Conservation (phyloP, 495 filamentous ascomycete genomes). For the Margaritispora aquatica region DNA sequence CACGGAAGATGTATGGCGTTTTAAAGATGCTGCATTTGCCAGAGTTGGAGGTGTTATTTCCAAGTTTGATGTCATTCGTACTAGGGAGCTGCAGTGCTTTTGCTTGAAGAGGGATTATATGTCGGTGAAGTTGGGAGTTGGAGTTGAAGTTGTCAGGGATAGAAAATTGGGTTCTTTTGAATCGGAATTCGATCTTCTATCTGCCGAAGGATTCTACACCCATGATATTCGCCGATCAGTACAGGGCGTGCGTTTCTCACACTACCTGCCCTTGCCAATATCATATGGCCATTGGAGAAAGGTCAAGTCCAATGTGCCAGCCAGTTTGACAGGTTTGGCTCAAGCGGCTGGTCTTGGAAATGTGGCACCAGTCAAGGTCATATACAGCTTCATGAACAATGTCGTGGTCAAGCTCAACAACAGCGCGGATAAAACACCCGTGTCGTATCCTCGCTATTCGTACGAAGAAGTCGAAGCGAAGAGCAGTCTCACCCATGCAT, state of each 20-base stretch:
- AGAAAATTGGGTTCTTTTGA: conserved; percentile 12
- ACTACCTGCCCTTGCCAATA: conserved; percentile 44
- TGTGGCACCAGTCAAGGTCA: conserved; percentile 23
- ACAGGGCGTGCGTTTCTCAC: conserved; percentile 31
- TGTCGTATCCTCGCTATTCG: background rate
- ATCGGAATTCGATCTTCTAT: conserved; percentile 46
- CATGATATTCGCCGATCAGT: conserved; percentile 31
- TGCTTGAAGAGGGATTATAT: conserved; percentile 38
- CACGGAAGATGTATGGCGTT: conserved; percentile 30
- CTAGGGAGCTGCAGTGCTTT: conserved; percentile 45
- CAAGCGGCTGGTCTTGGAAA: conserved; percentile 10
- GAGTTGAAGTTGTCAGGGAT: conserved; percentile 26
- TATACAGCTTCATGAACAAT: conserved; percentile 47
- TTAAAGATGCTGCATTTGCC: conserved; percentile 33
- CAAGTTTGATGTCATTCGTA: conserved; percentile 36
- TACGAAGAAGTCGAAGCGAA: conserved; percentile 7
- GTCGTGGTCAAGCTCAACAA: conserved; percentile 43
- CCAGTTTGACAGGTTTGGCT: conserved; percentile 18
- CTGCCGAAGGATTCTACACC: conserved; percentile 30
- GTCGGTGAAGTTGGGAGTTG: conserved; percentile 37
- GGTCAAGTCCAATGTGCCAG: conserved; percentile 24
- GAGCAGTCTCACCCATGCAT: conserved; percentile 39
- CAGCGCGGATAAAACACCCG: no score
- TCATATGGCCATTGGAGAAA: conserved; percentile 37
- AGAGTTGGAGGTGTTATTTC: conserved; percentile 29